phyloP scores from a whole-genome alignment of 1,284 basidiomycete species.

The Xerocomus nothofagi region DNA sequence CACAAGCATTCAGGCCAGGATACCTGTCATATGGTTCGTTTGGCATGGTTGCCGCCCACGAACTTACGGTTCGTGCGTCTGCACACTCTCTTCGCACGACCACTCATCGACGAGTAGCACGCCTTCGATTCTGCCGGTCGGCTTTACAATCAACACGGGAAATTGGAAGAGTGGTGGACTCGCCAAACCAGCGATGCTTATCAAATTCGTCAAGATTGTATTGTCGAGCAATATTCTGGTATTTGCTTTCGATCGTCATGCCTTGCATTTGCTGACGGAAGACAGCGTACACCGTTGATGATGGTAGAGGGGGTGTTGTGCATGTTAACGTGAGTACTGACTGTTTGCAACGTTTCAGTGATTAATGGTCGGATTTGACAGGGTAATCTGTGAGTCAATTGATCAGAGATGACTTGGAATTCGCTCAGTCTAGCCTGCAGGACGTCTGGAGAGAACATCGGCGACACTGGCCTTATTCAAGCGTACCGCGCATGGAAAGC shows the following conservation, averaged over 20 bases:
- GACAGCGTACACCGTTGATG: conserved; percentile 77
- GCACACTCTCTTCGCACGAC: neutral
- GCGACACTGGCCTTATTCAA: conserved; percentile 83
- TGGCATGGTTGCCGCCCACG: conserved; percentile 87
- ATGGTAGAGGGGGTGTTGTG: conserved; percentile 81
- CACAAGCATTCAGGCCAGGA: conserved; percentile 58
- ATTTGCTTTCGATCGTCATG: conserved; percentile 36
- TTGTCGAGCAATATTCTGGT: conserved; percentile 83
- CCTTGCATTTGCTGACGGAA: conserved; percentile 9
- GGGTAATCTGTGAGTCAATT: conserved; percentile 67
- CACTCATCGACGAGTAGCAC: conserved; percentile 51
- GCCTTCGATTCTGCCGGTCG: conserved; percentile 93
- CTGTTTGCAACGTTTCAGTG: neutral
- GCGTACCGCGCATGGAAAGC: conserved; percentile 87
- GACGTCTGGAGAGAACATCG: conserved; percentile 89
- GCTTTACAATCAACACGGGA: conserved; percentile 75
- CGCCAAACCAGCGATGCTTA: conserved; percentile 84
- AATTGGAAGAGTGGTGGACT: conserved; percentile 89
- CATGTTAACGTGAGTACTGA: conserved; percentile 75
- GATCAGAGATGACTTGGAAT: neutral
- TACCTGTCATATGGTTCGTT: conserved; percentile 93
- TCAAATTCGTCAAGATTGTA: conserved; percentile 81
- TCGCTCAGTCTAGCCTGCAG: conserved; percentile 35
- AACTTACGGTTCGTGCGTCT: conserved; percentile 57
- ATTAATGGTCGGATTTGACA: conserved; percentile 25